Percentiles rank a stretch among this genome's conserved stretches.
Evolutionary conservation across 2,329 filamentous ascomycete species (phyloP).

Genomic region (Fusarium torreyae): DNA sequence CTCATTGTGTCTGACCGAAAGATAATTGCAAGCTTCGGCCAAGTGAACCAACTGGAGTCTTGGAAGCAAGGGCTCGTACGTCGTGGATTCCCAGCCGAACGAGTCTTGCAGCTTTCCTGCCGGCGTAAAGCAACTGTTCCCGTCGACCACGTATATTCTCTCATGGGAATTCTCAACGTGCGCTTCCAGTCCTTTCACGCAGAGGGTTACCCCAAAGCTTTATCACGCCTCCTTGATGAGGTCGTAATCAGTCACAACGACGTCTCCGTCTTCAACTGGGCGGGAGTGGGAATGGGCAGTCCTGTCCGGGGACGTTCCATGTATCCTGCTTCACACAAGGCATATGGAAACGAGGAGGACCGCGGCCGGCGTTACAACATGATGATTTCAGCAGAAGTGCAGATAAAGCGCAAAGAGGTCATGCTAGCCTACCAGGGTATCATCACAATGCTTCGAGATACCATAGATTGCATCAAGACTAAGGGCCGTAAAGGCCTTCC

Average conservation of each 20-base stretch:
- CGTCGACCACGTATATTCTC: conserved; percentile 9
- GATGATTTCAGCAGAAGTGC: conserved; percentile 8
- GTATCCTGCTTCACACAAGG: conserved; percentile 9
- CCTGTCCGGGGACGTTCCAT: conserved; percentile 9
- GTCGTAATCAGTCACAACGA: conserved; percentile 10
- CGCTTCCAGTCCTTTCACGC: conserved; percentile 11
- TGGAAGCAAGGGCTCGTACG: not conserved
- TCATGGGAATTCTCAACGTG: conserved; percentile 12
- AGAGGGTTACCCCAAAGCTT: conserved; percentile 2
- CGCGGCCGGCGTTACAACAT: conserved; percentile 4
- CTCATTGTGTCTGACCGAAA: not conserved
- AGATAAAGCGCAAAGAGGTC: not conserved
- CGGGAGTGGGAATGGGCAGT: not conserved
- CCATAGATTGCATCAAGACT: conserved; percentile 1
- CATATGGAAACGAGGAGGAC: not conserved
- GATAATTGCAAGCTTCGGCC: not conserved
- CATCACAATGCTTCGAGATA: conserved; percentile 4
- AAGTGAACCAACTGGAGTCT: not conserved
- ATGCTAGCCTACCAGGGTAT: conserved; percentile 3
- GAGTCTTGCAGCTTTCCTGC: not conserved
- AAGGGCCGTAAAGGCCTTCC: not conserved
- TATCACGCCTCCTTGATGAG: conserved; percentile 4
- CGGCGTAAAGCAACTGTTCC: not conserved
- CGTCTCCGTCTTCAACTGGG: conserved; percentile 12
- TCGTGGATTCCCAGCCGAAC: not conserved